phyloP scores from a whole-genome alignment of 352 stramenopile genomes.

The Globisporangium okanoganense region DNA sequence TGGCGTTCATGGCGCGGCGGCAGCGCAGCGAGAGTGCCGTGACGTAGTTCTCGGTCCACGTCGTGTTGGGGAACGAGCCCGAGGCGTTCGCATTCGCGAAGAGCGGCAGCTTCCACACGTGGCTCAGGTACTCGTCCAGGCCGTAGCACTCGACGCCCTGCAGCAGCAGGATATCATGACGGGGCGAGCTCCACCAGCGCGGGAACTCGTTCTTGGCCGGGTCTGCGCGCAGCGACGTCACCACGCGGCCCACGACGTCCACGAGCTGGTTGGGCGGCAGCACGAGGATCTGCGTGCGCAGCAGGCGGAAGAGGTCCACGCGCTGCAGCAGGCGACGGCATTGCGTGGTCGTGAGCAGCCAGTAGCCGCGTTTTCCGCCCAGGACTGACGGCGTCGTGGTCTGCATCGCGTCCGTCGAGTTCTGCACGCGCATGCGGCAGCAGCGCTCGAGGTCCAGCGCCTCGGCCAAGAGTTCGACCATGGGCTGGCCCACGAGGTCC shows the following conservation, averaged over 20 bases:
- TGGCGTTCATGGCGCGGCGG: slow-evolving; percentile 25
- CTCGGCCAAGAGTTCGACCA: slow-evolving; percentile 49
- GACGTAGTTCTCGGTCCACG: slow-evolving; percentile 82
- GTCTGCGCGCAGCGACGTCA: slow-evolving; percentile 25
- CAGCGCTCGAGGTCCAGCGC: slow-evolving; percentile 58
- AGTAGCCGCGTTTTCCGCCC: slow-evolving; percentile 55
- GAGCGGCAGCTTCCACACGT: slow-evolving; percentile 66
- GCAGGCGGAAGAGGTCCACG: slow-evolving; percentile 76
- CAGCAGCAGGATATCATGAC: slow-evolving; percentile 76
- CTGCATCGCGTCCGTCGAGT: background rate
- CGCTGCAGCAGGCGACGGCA: slow-evolving; percentile 64
- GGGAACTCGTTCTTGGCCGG: slow-evolving; percentile 31
- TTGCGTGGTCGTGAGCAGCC: slow-evolving; percentile 52
- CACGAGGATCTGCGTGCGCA: slow-evolving; percentile 69
- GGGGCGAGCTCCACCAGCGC: slow-evolving; percentile 69
- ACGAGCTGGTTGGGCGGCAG: slow-evolving; percentile 59
- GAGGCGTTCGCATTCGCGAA: slow-evolving; percentile 45
- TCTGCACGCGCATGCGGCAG: slow-evolving; percentile 36
- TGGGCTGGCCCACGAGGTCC: slow-evolving; percentile 27
- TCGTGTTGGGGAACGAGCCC: slow-evolving; percentile 42
- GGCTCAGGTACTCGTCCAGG: slow-evolving; percentile 58
- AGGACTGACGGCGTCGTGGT: slow-evolving; percentile 52
- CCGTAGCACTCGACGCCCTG: slow-evolving; percentile 83
- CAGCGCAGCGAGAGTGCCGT: slow-evolving; percentile 32
- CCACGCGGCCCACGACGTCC: slow-evolving; percentile 48